phyloP scores from a whole-genome alignment of 805 yeast genomes.

The Saturnispora diversa region DNA sequence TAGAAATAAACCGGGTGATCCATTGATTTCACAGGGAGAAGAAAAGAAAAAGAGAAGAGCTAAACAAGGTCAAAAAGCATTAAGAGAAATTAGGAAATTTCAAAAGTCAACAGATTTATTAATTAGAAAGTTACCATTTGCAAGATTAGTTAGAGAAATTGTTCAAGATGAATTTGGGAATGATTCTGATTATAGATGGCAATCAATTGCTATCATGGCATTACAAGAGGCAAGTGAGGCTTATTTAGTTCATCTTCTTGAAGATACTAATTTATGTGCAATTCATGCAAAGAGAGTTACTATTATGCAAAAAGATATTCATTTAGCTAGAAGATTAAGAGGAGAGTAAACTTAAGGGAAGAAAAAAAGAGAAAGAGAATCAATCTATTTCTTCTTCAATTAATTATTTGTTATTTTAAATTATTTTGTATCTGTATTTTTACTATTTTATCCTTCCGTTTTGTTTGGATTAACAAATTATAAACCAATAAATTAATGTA shows the following conservation, averaged over 20 bases:
- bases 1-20: conserved; percentile 51
- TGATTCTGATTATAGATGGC: conserved; percentile 64
- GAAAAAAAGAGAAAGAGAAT: not conserved
- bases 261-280: conserved; percentile 72
- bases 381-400: too few species aligned
- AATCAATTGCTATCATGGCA: conserved; percentile 66
- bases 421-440: not conserved
- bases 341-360: conserved; percentile 31
- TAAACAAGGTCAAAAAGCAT: conserved; percentile 58
- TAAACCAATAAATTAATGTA: too few species aligned
- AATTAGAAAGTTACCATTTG: conserved; percentile 67
- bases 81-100: conserved; percentile 58
- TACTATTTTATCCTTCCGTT: not conserved
- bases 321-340: conserved; percentile 68
- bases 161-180: conserved; percentile 50
- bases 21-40: conserved; percentile 22
- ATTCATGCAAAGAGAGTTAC: conserved; percentile 79
- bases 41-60: conserved; percentile 32
- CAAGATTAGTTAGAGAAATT: conserved; percentile 66
- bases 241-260: conserved; percentile 60
- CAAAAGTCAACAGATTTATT: conserved; percentile 63
- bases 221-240: conserved; percentile 80
- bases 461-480: too few species aligned
- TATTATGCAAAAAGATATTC: conserved; percentile 76
- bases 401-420: not conserved